Conservation (phyloP, 2,329 filamentous ascomycete species). For the Akanthomyces uredinophilus region DNA sequence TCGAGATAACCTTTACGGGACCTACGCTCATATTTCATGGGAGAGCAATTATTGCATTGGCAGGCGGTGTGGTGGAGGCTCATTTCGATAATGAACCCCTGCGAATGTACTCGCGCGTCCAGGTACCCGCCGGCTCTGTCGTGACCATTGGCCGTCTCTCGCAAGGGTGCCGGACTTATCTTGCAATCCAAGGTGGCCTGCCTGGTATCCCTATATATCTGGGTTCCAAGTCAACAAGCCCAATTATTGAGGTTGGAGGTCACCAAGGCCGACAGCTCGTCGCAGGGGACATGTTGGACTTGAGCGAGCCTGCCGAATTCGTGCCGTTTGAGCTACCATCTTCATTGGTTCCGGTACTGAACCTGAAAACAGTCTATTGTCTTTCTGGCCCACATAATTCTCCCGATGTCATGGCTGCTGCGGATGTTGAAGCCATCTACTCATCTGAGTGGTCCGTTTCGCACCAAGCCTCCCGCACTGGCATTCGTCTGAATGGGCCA, state of each 20-base stretch:
- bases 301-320: conserved; percentile 23
- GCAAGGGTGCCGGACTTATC: conserved; percentile 51
- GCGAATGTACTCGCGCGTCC: conserved; percentile 52
- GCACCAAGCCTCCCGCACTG: conserved; percentile 56
- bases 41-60: conserved; percentile 50
- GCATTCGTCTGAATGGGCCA: conserved; percentile 55
- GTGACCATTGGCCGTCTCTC: conserved; percentile 50
- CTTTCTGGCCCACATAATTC: conserved; percentile 29
- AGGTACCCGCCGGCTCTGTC: conserved; percentile 39
- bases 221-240: conserved; percentile 54
- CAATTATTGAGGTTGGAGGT: conserved; percentile 53
- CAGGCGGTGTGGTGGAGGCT: conserved; percentile 49
- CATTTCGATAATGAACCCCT: conserved; percentile 43
- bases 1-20: conserved; percentile 57
- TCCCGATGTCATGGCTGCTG: conserved; percentile 29
- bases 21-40: conserved; percentile 53
- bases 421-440: conserved; percentile 54
- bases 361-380: conserved; percentile 20
- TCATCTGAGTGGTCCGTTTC: conserved; percentile 53
- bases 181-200: conserved; percentile 43
- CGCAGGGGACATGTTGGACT: conserved; percentile 46
- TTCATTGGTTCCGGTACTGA: conserved; percentile 13
- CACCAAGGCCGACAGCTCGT: conserved; percentile 53
- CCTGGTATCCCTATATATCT: conserved; percentile 50
- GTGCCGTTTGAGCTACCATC: conserved; percentile 10